Evolutionary conservation across 75 land plant species (phyloP).

Genomic region (Pseudotsuga menziesii): DNA sequence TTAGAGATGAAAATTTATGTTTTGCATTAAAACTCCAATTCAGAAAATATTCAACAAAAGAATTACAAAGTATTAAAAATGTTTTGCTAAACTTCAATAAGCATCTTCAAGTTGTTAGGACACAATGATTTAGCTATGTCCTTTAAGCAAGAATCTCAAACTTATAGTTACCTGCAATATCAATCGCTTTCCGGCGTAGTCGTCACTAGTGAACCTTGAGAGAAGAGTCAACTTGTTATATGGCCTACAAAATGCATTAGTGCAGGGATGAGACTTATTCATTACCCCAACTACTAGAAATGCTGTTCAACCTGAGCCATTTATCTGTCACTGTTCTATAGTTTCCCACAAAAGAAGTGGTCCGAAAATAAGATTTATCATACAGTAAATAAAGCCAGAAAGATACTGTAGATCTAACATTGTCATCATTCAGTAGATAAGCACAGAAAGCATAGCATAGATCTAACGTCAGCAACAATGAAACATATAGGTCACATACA

Average conservation of each 20-base stretch:
- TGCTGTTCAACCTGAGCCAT: background rate
- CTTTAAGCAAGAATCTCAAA: background rate
- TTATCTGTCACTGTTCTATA: background rate
- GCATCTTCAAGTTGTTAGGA: background rate
- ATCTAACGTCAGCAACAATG: background rate
- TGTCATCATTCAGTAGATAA: background rate
- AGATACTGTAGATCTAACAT: background rate
- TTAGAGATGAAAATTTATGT: no score
- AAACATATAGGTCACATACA: background rate
- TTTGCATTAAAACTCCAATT: no score
- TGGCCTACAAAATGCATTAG: conserved; percentile 19
- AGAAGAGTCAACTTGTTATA: conserved; percentile 15
- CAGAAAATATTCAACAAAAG: no score
- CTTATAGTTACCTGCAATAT: conserved; percentile 20
- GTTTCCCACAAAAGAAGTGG: background rate
- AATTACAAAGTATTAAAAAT: background rate
- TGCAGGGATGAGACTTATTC: background rate
- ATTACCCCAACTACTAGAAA: background rate
- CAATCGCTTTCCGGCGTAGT: conserved; percentile 12
- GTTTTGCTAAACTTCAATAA: background rate
- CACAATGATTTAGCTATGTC: background rate
- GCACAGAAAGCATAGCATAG: background rate
- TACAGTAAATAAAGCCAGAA: conserved; percentile 1
- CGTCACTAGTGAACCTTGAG: conserved; percentile 21
- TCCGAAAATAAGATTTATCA: background rate